phyloP scores from a whole-genome alignment of 345 rosid species.

The Acer campestre region DNA sequence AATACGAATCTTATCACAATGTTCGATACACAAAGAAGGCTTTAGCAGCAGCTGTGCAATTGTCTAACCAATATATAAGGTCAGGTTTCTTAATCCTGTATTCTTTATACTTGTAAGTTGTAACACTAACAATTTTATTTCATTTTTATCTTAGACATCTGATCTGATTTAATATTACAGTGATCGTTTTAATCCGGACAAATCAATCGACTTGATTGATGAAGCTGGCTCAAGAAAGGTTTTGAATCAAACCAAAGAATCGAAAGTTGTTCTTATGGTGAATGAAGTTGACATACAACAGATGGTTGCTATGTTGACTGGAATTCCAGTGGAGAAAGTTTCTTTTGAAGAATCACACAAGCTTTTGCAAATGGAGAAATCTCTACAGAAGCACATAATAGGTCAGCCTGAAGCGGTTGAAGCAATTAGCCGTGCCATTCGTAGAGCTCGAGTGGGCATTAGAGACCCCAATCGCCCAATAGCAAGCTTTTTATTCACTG shows the following conservation, averaged over 20 bases:
- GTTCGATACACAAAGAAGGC: conserved; percentile 38
- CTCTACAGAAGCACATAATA: conserved; percentile 34
- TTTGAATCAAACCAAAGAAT: background rate
- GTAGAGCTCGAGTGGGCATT: conserved; percentile 66
- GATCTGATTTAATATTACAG: conserved; percentile 28
- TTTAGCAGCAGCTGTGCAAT: conserved; percentile 41
- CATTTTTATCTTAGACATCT: background rate
- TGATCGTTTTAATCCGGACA: conserved; percentile 71
- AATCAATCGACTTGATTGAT: conserved; percentile 73
- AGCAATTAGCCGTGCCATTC: conserved; percentile 59
- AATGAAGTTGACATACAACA: conserved; percentile 36
- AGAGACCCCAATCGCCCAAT: conserved; percentile 65
- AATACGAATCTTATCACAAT: conserved; percentile 42
- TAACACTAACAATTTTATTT: background rate
- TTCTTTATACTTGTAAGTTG: too few relatives aligned
- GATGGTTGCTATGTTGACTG: conserved; percentile 44
- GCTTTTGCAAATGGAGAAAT: conserved; percentile 39
- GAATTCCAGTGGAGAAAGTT: conserved; percentile 50
- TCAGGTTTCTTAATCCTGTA: background rate
- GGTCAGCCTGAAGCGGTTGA: conserved; percentile 47
- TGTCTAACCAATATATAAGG: conserved; percentile 54
- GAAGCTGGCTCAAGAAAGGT: conserved; percentile 65
- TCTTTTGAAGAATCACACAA: conserved; percentile 35
- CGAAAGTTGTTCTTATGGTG: background rate
- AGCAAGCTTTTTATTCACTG: conserved; percentile 63